Evolutionary conservation across 768 basidiomycete species (phyloP), one percentile per base, ranked within the genome.

Genomic region (Paxillus involutus): DNA sequence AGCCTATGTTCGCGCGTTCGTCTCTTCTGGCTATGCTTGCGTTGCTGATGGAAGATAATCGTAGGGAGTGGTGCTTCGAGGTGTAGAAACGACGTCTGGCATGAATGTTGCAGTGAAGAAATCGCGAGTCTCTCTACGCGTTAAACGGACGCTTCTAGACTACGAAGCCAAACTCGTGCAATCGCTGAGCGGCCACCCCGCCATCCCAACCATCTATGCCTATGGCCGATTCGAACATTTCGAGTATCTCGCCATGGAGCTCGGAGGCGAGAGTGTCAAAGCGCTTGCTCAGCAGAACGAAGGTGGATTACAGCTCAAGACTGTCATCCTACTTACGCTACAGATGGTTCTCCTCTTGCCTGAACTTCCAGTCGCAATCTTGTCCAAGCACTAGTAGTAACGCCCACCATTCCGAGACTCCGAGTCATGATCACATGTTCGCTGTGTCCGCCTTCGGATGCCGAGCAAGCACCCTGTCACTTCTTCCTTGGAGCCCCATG

Each of bases 171-270:
- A 62, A 19, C 44, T 72, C 12, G 56, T 72, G 14, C 64, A 65
- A 37, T 52, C 66, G 10, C 59, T 75, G 13, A 40, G 63, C 59
- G 70, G 69, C 17, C 71, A 71, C 30, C 52, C 59, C 5, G 63
- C 69, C 7, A 71, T 74, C 40, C 73, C 72, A 8, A 44, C 35
- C n/a, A 42, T 72, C 12, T 63, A 66, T 60, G 71, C 61, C 14
- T 71, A 71, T 48, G 66, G 65, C 41, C 68, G 59, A 21, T 53
- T 67, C n/a, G 50, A 58, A 12, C 69, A 73, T 56, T 75, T 74
- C 44, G 73, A 75, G 55, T 73, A 66, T 51, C 21, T 72, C n/a
- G 62, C 71, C 36, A 62, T 73, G 61, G 69, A 53, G 24, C 32
- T 13, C 13, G 41, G 44, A 9, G 52, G 52, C 17, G 12, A 35